Evolutionary conservation across 192 early-diverging fungal genomes (phyloP), one percentile per base, ranked within the genome.

Genomic region (Coemansia sp.): DNA sequence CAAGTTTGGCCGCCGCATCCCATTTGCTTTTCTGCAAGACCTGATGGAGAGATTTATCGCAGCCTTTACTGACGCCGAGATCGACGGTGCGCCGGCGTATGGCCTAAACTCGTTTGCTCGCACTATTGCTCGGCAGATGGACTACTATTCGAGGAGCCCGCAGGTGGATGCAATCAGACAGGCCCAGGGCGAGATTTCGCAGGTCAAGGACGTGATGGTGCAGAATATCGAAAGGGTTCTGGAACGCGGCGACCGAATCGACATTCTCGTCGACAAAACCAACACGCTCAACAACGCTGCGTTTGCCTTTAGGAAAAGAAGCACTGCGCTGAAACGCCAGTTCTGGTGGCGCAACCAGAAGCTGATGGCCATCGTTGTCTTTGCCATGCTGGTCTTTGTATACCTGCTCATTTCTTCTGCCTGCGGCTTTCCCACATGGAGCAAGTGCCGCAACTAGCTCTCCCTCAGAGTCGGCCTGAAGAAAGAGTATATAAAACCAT

Each of bases 331-430:
- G 30, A 89, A 87, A 72, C 83, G 92, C 42, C 83, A 85, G 61
- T 91, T 93, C 89, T 97, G 93, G 93, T 97, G 92, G 92, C 94
- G 95, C 70, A 95, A 95, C 82, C 89, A 89, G 47, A 90, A 89
- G 74, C 73, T 94, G 35, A 87, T 93, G 84, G 84, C 83, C 32
- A 81, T 87, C 29, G 70, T 93, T 50, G 85, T 69, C 23, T 72
- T 82, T 19, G 89, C 69, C 46, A 49, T 55, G 19, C 60, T 94
- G 60, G 74, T 94, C 45, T 75, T 93, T 48, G 67, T 90, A 28
- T 95, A 94, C 62, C 82, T 92, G 71, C 67, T 91, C 57, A 82
- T 88, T 54, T 84, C 84, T 23, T 78, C 84, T 29, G 83, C 81
- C 14, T 95, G 93, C 70, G 93, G 93, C 28, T 93, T 95, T 81